phyloP scores from a whole-genome alignment of 306 rosid genomes.

The Parietaria judaica region DNA sequence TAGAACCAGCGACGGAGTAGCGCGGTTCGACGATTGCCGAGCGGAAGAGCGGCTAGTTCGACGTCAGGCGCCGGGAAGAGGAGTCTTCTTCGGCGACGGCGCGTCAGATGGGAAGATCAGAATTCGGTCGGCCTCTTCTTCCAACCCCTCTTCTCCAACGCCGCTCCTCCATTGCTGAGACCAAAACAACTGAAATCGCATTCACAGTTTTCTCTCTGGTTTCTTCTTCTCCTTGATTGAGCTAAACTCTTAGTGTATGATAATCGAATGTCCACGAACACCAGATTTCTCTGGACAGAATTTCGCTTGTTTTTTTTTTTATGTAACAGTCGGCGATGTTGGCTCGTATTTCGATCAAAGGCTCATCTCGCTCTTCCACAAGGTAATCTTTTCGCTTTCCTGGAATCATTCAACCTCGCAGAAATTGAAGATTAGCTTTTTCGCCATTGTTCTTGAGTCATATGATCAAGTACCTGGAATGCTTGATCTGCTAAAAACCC shows the following conservation, averaged over 20 bases:
- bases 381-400: neutral
- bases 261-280: too few species aligned
- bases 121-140: neutral
- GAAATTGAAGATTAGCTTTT: neutral
- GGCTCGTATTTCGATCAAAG: neutral
- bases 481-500: too few species aligned
- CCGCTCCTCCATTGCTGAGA: neutral
- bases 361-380: neutral
- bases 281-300: too few species aligned
- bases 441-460: too few species aligned
- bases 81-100: neutral
- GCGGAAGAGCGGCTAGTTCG: constrained; percentile 45
- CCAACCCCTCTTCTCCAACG: neutral
- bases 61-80: constrained; percentile 4
- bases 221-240: too few species aligned
- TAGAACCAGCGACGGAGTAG: constrained; percentile 44
- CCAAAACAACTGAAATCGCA: too few species aligned
- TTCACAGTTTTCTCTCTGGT: too few species aligned
- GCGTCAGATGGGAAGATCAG: neutral
- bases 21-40: constrained; percentile 45
- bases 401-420: neutral
- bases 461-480: too few species aligned
- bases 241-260: too few species aligned
- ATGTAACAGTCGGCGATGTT: neutral
- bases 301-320: too few species aligned